Conservation (phyloP, 805 yeast species). For the Pichia thaimueangensis region DNA sequence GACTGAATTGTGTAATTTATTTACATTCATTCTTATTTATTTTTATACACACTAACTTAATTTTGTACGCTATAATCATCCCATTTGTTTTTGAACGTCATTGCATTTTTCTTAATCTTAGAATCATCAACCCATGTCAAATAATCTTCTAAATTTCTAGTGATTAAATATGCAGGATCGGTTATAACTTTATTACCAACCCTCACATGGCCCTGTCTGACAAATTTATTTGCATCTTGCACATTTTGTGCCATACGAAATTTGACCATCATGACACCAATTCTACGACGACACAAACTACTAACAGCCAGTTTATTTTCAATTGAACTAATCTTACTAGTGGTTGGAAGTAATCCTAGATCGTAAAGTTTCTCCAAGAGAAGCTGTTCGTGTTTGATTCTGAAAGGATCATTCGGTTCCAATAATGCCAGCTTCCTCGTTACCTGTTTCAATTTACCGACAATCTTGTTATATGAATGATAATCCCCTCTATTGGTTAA, state of each 20-base stretch:
- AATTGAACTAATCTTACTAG: slow-evolving; percentile 82
- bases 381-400: slow-evolving; percentile 83
- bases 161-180: slow-evolving; percentile 91
- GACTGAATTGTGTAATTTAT: slow-evolving; percentile 20
- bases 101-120: slow-evolving; percentile 84
- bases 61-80: slow-evolving; percentile 44
- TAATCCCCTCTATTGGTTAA: slow-evolving; percentile 94
- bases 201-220: slow-evolving; percentile 96
- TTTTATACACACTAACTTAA: slow-evolving; percentile 11
- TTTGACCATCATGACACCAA: slow-evolving; percentile 92
- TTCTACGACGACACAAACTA: slow-evolving; percentile 84
- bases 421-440: slow-evolving; percentile 81
- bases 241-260: slow-evolving; percentile 89
- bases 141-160: slow-evolving; percentile 92
- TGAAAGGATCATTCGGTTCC: slow-evolving; percentile 79
- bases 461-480: slow-evolving; percentile 84
- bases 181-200: slow-evolving; percentile 95
- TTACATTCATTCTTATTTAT: background rate
- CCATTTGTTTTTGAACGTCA: slow-evolving; percentile 74
- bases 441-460: slow-evolving; percentile 85
- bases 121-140: slow-evolving; percentile 96
- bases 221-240: slow-evolving; percentile 80
- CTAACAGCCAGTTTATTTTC: slow-evolving; percentile 91
- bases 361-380: slow-evolving; percentile 78
- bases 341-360: slow-evolving; percentile 87